These are phyloP conservation scores for Arthrobotrys iridis DNA, from an alignment of 2,329 filamentous ascomycete genomes.

Conservation along the genomic window DNA sequence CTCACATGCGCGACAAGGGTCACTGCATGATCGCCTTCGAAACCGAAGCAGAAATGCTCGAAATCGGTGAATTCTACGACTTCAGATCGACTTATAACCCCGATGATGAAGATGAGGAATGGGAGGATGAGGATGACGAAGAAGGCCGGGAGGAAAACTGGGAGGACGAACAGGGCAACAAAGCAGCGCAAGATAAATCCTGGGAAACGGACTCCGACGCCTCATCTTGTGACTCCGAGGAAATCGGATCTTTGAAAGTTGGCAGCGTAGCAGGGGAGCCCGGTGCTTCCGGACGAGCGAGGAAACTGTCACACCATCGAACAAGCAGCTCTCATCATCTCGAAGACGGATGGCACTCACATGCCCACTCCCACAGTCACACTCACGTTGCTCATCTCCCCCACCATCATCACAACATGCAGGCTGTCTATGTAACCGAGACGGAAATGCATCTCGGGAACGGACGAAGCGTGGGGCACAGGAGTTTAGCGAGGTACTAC, in stretches of 20 bases:
- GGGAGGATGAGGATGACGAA: conserved; percentile 67
- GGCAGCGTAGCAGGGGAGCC: not conserved
- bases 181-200: conserved; percentile 70
- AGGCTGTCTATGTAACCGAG: conserved; percentile 80
- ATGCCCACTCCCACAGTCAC: conserved; percentile 75
- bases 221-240: conserved; percentile 64
- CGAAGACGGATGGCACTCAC: conserved; percentile 79
- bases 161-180: conserved; percentile 66
- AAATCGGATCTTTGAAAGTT: conserved; percentile 35
- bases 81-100: conserved; percentile 96
- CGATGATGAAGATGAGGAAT: conserved; percentile 66
- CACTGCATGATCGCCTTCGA: conserved; percentile 97
- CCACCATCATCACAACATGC: conserved; percentile 62
- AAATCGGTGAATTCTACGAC: conserved; percentile 96
- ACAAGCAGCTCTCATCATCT: conserved; percentile 70
- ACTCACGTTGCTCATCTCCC: conserved; percentile 66
- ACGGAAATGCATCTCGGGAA: conserved; percentile 93
- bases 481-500: conserved; percentile 86
- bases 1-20: conserved; percentile 95
- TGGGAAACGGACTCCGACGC: conserved; percentile 95
- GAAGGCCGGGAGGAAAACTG: conserved; percentile 64
- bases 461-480: conserved; percentile 87
- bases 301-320: conserved; percentile 33
- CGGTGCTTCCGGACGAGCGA: not conserved
- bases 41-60: conserved; percentile 86